These are phyloP conservation scores for Aspergillus fijiensis DNA, from an alignment of 2,329 filamentous ascomycete species.

Conservation along the genomic window DNA sequence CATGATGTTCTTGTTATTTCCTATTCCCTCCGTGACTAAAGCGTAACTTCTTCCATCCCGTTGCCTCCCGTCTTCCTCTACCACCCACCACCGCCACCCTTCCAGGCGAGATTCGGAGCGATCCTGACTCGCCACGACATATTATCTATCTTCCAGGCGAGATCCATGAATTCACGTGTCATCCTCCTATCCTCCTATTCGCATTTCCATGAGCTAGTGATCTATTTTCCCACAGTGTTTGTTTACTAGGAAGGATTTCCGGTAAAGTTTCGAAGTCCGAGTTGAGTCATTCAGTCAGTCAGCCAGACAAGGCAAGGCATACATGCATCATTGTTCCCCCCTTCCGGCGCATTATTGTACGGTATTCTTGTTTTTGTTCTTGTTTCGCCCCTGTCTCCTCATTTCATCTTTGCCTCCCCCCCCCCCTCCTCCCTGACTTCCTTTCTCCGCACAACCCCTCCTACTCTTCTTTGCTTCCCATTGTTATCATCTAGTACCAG, in stretches of 20 bases:
- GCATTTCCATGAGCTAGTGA: background rate
- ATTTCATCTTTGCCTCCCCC: too few relatives aligned
- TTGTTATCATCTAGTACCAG: too few relatives aligned
- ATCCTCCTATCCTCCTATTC: background rate
- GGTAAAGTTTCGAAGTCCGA: background rate
- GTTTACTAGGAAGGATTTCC: background rate
- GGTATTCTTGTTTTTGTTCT: background rate
- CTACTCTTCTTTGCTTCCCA: too few relatives aligned
- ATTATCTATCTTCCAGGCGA: background rate
- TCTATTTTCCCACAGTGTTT: background rate
- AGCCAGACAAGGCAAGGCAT: background rate
- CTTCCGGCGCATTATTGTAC: background rate
- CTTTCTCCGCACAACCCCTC: background rate
- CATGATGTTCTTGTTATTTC: background rate
- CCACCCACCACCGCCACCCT: background rate
- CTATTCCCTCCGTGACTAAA: background rate
- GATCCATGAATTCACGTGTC: background rate
- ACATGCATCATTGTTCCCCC: background rate
- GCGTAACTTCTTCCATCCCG: background rate
- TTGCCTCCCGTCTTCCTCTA: background rate
- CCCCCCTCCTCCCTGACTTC: too few relatives aligned
- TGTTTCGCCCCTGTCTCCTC: background rate
- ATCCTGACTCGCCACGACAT: background rate
- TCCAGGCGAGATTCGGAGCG: background rate
- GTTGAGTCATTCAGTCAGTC: background rate